Evolutionary conservation across 345 rosid genomes (phyloP), one percentile per base, ranked within the genome.

Genomic region (Euphorbia pulcherrima): DNA sequence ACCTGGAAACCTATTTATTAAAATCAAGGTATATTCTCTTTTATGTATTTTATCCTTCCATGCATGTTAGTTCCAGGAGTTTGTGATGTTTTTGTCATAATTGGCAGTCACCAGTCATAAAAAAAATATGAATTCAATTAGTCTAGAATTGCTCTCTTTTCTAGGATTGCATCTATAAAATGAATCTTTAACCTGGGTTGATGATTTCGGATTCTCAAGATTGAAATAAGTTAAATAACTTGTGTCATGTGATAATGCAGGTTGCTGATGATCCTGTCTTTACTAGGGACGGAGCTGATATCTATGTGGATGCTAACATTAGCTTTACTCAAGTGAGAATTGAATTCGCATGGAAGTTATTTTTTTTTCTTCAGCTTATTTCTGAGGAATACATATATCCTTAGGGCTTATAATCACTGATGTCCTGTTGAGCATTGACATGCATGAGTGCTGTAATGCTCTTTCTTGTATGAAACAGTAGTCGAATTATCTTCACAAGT

Each of bases 201-300:
- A 48, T 2, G 4, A n/a, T 29, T 68, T 39, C 62, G 20, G 29
- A 5, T 28, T 41, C 64, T n/a, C 29, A 5, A 55, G 13, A 52
- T 54, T 35, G 29, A 44, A 61, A 5, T 23, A 51, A 64, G 59
- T 62, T 52, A 44, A 61, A 5, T 23, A 51, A 64, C 59, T 62
- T 52, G 57, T 16, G 63, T 74, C 52, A n/a, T 55, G 68, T 79
- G 53, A 24, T 63, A 60, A 54, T 79, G 64, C 75, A 90, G 98
- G 96, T 90, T 46, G 90, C 89, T 33, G 80, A 86, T 52, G 98
- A 93, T 82, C 81, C 88, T 11, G 68, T 78, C 67, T 93, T 93
- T 84, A 26, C 88, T 18, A 84, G 96, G 81, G 94, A 93, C 57
- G 96, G 98, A 70, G 88, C 93, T 68, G 96, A 93, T 86, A 63